Conservation (phyloP, 305 asterid species). For the Solanum hybrid region DNA sequence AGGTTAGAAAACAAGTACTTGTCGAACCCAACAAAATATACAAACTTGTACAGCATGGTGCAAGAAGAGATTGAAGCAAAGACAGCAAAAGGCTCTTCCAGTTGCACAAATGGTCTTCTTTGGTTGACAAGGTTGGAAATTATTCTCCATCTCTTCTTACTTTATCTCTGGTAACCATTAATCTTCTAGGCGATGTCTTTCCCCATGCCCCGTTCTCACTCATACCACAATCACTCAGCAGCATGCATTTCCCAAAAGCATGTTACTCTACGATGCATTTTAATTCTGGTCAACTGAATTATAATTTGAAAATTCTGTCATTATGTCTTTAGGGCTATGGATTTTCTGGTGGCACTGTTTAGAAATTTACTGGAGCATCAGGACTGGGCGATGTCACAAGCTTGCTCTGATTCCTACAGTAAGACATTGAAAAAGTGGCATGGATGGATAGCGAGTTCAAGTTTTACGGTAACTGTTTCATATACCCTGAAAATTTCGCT, state of each 20-base stretch:
- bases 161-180: not conserved
- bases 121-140: slow-evolving; percentile 85
- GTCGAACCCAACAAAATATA: slow-evolving; percentile 59
- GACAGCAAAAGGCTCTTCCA: slow-evolving; percentile 87
- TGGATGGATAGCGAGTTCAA: slow-evolving; percentile 97
- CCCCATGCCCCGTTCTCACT: not conserved
- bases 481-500: not conserved
- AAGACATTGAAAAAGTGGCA: slow-evolving; percentile 92
- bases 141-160: slow-evolving; percentile 6
- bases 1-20: slow-evolving; percentile 82
- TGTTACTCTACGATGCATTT: not conserved
- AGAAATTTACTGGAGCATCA: slow-evolving; percentile 59
- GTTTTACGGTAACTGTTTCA: slow-evolving; percentile 50
- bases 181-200: not conserved
- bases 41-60: slow-evolving; percentile 70
- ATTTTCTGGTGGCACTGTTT: slow-evolving; percentile 79
- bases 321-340: slow-evolving; percentile 78
- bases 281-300: not conserved
- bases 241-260: not conserved
- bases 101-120: slow-evolving; percentile 96
- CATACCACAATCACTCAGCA: not conserved
- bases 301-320: slow-evolving; percentile 2
- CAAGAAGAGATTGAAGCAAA: slow-evolving; percentile 84
- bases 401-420: slow-evolving; percentile 71
- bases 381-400: slow-evolving; percentile 91